These are phyloP conservation scores for Fibroporia radiculosa DNA, from an alignment of 768 basidiomycete species.

Conservation along the genomic window DNA sequence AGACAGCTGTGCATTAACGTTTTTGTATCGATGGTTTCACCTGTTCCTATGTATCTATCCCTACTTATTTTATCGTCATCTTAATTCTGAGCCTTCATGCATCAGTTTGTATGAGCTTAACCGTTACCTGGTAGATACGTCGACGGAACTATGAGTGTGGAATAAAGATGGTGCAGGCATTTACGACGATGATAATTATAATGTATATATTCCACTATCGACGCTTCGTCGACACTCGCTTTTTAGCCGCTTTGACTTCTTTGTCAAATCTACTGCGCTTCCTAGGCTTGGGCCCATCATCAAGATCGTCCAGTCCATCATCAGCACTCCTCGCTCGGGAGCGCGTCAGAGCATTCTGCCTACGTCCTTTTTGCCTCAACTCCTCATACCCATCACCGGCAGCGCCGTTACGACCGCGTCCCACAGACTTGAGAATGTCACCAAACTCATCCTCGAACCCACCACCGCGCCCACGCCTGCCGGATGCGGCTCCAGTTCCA, in stretches of 20 bases:
- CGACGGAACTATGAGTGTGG: no score
- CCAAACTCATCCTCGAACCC: slow-evolving; percentile 82
- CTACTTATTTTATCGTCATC: no score
- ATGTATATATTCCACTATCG: not conserved
- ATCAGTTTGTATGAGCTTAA: no score
- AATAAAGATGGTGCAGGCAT: no score
- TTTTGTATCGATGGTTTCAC: no score
- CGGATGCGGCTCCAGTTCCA: slow-evolving; percentile 40
- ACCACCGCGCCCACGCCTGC: slow-evolving; percentile 53
- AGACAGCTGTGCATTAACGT: no score
- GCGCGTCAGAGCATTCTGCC: slow-evolving; percentile 50
- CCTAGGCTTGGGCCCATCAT: slow-evolving; percentile 24
- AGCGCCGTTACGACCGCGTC: slow-evolving; percentile 31
- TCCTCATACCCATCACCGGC: slow-evolving; percentile 77
- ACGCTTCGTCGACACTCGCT: slow-evolving; percentile 15
- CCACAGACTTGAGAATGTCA: slow-evolving; percentile 64
- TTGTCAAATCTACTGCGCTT: slow-evolving; percentile 38
- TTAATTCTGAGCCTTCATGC: no score
- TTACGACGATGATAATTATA: not conserved
- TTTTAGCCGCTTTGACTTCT: slow-evolving; percentile 31
- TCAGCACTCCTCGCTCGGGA: slow-evolving; percentile 36
- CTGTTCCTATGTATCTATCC: no score
- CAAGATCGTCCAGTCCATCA: slow-evolving; percentile 19
- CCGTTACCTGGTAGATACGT: no score
- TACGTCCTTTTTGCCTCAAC: slow-evolving; percentile 60